These are phyloP conservation scores for Globisporangium barbulae DNA, from an alignment of 352 stramenopile species.

Conservation along the genomic window DNA sequence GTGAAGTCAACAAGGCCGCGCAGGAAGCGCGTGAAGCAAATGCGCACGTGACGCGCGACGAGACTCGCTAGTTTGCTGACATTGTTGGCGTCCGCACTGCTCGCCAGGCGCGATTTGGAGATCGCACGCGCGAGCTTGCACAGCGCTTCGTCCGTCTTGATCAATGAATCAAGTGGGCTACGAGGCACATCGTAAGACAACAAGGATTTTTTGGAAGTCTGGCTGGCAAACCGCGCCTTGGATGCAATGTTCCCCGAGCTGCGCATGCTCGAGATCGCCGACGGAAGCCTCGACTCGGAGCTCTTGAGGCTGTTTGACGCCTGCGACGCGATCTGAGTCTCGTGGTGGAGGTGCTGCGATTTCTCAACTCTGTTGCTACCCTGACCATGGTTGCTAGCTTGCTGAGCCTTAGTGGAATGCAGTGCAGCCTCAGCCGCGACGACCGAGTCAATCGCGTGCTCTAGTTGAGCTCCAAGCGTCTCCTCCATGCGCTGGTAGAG, in stretches of 20 bases:
- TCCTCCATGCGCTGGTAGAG: conserved; percentile 26
- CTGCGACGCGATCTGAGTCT: conserved; percentile 3
- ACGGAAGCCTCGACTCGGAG: conserved; percentile 11
- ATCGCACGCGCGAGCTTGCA: conserved; percentile 9
- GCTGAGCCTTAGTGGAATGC: background rate
- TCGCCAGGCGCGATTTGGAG: background rate
- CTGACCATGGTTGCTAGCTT: background rate
- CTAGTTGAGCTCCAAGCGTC: conserved; percentile 25
- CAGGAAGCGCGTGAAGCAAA: conserved; percentile 24
- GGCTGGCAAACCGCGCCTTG: background rate
- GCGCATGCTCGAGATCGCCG: conserved; percentile 8
- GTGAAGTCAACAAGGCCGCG: conserved; percentile 16
- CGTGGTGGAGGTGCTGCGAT: background rate
- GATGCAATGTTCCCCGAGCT: background rate
- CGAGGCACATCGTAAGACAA: background rate
- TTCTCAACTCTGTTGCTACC: background rate
- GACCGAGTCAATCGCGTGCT: conserved; percentile 24
- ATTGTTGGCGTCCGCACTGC: background rate
- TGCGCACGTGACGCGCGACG: conserved; percentile 16
- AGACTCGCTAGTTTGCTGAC: conserved; percentile 6
- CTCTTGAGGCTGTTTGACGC: background rate
- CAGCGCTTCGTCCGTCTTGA: conserved; percentile 1
- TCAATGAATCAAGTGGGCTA: background rate
- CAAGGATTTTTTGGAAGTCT: background rate
- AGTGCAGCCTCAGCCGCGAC: conserved; percentile 18